phyloP scores from a whole-genome alignment of 1,284 basidiomycete species.

The Waitea zeae region DNA sequence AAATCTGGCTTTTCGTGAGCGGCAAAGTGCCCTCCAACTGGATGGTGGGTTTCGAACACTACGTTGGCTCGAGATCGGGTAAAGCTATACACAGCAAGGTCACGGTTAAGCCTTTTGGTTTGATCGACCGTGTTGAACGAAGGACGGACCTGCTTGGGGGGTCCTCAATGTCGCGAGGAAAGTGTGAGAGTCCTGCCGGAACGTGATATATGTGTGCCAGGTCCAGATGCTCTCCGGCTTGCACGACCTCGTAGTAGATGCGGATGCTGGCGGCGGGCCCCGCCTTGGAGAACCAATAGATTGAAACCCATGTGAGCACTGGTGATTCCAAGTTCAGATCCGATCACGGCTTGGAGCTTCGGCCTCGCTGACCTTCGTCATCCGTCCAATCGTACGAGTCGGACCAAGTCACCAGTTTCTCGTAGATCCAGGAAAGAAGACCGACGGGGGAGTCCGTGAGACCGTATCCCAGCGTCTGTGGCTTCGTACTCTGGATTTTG shows the following conservation, averaged over 20 bases:
- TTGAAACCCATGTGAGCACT: constrained; percentile 22
- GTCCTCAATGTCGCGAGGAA: too few species aligned
- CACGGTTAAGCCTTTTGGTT: too few species aligned
- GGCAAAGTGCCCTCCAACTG: constrained; percentile 7
- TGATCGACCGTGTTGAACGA: too few species aligned
- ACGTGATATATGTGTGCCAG: constrained; percentile 6
- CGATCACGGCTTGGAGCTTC: neutral
- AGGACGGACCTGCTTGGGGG: too few species aligned
- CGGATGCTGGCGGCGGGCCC: constrained; percentile 20
- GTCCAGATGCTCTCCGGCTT: constrained; percentile 1
- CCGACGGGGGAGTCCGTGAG: constrained; percentile 40
- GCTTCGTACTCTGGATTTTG: constrained; percentile 15
- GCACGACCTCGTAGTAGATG: constrained; percentile 18
- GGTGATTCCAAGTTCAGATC: neutral
- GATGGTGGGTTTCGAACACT: constrained; percentile 6
- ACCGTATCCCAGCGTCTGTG: constrained; percentile 23
- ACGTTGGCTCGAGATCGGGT: too few species aligned
- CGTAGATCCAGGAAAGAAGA: constrained; percentile 42
- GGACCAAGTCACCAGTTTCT: constrained; percentile 34
- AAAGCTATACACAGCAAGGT: too few species aligned
- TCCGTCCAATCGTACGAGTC: constrained; percentile 32
- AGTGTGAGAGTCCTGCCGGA: constrained; percentile 16
- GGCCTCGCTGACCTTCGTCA: constrained; percentile 22
- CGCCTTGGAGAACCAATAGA: constrained; percentile 21
- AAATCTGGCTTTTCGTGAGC: constrained; percentile 7